Evolutionary conservation across 495 filamentous ascomycete species (phyloP), one percentile per base, ranked within the genome.

Genomic region (Penicillium maclennaniae): DNA sequence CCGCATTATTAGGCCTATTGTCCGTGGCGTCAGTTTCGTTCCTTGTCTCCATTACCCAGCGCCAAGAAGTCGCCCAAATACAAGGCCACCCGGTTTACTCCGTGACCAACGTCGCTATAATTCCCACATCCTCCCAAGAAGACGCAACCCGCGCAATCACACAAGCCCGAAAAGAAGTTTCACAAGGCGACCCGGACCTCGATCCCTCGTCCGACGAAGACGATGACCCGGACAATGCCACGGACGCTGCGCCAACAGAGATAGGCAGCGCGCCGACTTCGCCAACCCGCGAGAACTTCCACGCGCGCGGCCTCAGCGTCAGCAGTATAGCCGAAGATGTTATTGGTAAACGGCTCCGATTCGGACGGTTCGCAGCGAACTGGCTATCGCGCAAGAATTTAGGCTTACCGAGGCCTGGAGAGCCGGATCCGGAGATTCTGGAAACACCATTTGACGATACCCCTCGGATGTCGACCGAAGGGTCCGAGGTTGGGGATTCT

Each of bases 361-460:
- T 96, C 69, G 92, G 92, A 2, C 75, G 87, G 20, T 96, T 96
- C 66, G 89, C 92, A 0, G 82, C 89, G 54, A 84, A 83, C 56
- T 97, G 93, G 92, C 89, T 97, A 57, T 92, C 87, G 12, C 83
- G 79, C 57, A 86, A 83, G 45, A 91, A 87, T 3, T 87, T 91
- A 87, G 85, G 81, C 46, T 69, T 75, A 20, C 64, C 72, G 5
- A 62, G 65, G 6, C 66, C 72, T 6, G 66, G 65, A 0, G 59
- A 60, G 6, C 49, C 65, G 25, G 48, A 71, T 62, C 39, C 66
- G 26, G 64, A 67, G 25, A 42, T 45, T 10, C 45, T 44, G 0
- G 64, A 60, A 23, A 54, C 57, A 43, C 60, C 62, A 1, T 54
- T 66, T 45, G 65, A 66, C 3, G 59, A 69, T 17, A 25, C 56